These are phyloP conservation scores for Podaxis pistillaris DNA, from an alignment of 768 basidiomycete genomes.

Conservation along the genomic window DNA sequence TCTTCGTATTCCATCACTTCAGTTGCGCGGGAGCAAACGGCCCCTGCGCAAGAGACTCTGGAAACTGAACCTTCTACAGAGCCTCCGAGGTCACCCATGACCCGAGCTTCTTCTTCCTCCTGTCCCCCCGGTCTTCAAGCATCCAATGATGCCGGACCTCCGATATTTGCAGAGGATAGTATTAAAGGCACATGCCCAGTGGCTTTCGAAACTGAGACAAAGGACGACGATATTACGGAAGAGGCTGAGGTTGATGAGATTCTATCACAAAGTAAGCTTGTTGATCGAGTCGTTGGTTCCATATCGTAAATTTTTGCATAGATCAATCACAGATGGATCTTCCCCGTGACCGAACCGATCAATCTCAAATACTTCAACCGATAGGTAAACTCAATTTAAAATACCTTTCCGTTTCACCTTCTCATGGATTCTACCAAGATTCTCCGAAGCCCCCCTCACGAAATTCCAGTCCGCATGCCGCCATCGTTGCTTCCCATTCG, in stretches of 20 bases:
- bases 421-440: background rate
- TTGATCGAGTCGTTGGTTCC: background rate
- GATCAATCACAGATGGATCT: conserved; percentile 7
- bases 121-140: conserved; percentile 1
- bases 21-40: background rate
- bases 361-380: background rate
- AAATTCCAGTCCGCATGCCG: background rate
- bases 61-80: background rate
- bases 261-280: conserved; percentile 11
- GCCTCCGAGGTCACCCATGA: background rate
- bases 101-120: background rate
- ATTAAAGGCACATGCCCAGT: background rate
- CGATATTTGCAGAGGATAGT: background rate
- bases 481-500: background rate
- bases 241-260: conserved; percentile 10
- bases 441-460: background rate
- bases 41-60: background rate
- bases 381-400: background rate
- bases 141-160: background rate
- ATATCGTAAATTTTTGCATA: conserved; percentile 7
- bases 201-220: background rate
- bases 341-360: background rate
- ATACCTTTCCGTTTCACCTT: background rate
- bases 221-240: conserved; percentile 2
- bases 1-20: conserved; percentile 16